These are phyloP conservation scores for Blastomyces percursus DNA, from an alignment of 2,329 filamentous ascomycete species.

Conservation along the genomic window DNA sequence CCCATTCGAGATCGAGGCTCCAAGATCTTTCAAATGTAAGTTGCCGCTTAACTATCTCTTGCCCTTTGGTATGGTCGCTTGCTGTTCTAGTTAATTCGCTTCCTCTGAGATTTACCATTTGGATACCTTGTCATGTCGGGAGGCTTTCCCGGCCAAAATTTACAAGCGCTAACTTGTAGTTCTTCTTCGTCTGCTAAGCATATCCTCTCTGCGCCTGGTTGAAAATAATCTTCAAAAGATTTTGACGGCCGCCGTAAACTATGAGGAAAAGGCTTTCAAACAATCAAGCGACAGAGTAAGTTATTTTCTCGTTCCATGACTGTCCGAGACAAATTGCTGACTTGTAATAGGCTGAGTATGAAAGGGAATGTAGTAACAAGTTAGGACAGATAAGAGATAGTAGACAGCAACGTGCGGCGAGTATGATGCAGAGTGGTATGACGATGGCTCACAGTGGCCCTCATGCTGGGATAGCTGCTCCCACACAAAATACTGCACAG, in stretches of 20 bases:
- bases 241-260: conserved; percentile 33
- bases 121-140: not conserved
- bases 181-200: conserved; percentile 19
- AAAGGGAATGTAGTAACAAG: conserved; percentile 35
- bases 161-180: not conserved
- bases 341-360: conserved; percentile 30
- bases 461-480: conserved; percentile 23
- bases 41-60: conserved; percentile 5
- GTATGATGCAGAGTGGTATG: conserved; percentile 30
- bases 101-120: not conserved
- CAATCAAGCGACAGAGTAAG: conserved; percentile 29
- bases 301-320: conserved; percentile 5
- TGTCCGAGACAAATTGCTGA: conserved; percentile 2
- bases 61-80: not conserved
- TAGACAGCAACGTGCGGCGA: conserved; percentile 32
- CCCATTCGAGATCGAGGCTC: conserved; percentile 29
- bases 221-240: conserved; percentile 30
- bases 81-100: not conserved
- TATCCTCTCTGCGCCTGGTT: conserved; percentile 37
- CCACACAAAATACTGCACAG: conserved; percentile 31
- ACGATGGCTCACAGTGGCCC: conserved; percentile 29
- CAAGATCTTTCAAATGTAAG: conserved; percentile 37
- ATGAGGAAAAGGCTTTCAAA: conserved; percentile 37
- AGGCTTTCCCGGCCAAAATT: not conserved
- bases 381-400: conserved; percentile 36